Evolutionary conservation across 129 eudicot species (phyloP), one percentile per base, ranked within the genome.

Genomic region (Flaveria brownii): DNA sequence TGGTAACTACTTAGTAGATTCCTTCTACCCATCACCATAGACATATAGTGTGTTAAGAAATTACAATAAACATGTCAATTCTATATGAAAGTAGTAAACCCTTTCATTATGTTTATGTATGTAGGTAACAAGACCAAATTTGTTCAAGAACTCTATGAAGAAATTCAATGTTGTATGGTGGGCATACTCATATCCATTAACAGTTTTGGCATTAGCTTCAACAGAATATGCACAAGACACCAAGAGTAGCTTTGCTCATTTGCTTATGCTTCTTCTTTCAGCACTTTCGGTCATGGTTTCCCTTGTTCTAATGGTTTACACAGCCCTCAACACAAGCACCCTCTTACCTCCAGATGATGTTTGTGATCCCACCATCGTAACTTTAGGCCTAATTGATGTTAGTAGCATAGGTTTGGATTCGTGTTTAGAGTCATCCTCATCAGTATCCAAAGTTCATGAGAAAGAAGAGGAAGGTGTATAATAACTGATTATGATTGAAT

Each of bases 111-210:
- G 62, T 56, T 51, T 11, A 68, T 68, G 36, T 0, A 25, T 23
- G 28, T 80, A 89, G 91, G 79, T 82, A 39, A 77, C 80, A 28
- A 86, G 91, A 79, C 89, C 91, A 63, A 78, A 49, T 20, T 15
- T 84, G 68, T 89, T 89, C 91, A 86, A 84, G 82, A 89, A 78
- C 45, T 82, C 95, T 16, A 86, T 89, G 95, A 84, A 73, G 83
- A 89, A 84, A 70, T 89, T 80, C 74, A 89, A 72, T 67, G 69
- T 84, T n/a, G 88, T 84, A 73, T 86, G 94, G 94, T 86, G 94
- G 94, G 85, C 94, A 9, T 88, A 81, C 73, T 84, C 88, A 12
- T 88, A 84, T 64, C 84, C 94, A 8, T 23, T 84, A 33, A 84
- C 94, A 18, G 72, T 80, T 3, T 75, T 88, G 50, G 94, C 94